Evolutionary conservation across 1,139 yeast species (phyloP), one percentile per base, ranked within the genome.

Genomic region (Suhomyces atakaporum): DNA sequence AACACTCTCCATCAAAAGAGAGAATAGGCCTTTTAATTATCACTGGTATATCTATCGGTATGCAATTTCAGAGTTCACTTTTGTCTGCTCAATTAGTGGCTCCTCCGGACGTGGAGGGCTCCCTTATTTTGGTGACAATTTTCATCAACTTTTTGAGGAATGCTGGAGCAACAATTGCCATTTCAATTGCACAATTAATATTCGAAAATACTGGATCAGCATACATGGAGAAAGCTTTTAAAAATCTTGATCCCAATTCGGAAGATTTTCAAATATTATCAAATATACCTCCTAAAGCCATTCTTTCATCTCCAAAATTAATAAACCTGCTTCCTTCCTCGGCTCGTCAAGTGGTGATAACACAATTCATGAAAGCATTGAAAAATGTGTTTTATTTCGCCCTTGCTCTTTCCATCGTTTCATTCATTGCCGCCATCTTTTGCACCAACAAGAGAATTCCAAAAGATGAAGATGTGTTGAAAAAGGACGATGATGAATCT

Each of bases 41-140:
- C 5, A 66, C 70, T 5, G 88, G 88, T 38, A 51, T 78, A 16
- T 71, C 79, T 0, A 59, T 73, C 33, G 88, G 89, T 1, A 47
- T 73, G 15, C 63, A 66, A 34, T 64, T 79, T 47, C 89, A 81
- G 54, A 61, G 78, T 22, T 57, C 76, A 1, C 48, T 77, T 29
- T 52, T 82, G 15, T 60, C 79, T 11, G 69, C 75, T 6, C 88
- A 82, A 51, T 51, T 81, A 22, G 60, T 65, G 27, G 78, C 83
- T 1, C 84, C 85, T 2, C 67, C 65, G 19, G 50, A 63, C 20
- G 49, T 65, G 8, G 66, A 68, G 3, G 84, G 84, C 4, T 67
- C 78, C 0, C 60, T 74, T 30, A 73, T 79, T 35, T 49, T 75
- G 43, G 67, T 75, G 2, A 77, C 81, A 1, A 56, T 79, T 1